Evolutionary conservation across 192 early-diverging fungal species (phyloP).

Genomic region (Rhizoclosmatium sp.): DNA sequence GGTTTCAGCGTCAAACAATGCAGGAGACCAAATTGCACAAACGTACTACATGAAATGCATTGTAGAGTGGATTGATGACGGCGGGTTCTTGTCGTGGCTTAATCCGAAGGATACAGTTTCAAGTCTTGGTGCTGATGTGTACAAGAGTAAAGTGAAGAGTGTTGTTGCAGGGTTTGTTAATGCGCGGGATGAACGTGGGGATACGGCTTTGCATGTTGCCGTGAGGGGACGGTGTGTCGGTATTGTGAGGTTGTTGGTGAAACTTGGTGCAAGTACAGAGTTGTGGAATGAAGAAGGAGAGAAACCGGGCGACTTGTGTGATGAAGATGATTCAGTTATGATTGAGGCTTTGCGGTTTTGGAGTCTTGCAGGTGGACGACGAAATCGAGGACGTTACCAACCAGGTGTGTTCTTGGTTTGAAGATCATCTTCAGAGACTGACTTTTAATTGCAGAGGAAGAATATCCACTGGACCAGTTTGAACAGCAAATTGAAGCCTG

Average conservation of each 20-base stretch:
- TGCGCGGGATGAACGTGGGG: constrained; percentile 19
- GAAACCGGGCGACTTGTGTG: not conserved
- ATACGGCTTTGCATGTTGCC: constrained; percentile 43
- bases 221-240: not conserved
- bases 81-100: constrained; percentile 8
- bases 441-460: not conserved
- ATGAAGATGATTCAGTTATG: not conserved
- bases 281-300: constrained; percentile 11
- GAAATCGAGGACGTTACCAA: not conserved
- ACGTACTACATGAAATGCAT: constrained; percentile 39
- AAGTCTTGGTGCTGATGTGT: not conserved
- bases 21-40: constrained; percentile 1
- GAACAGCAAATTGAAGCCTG: not conserved
- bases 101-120: not conserved
- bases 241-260: constrained; percentile 20
- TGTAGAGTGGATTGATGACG: constrained; percentile 31
- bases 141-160: constrained; percentile 1
- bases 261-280: constrained; percentile 19
- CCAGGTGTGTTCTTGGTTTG: not conserved
- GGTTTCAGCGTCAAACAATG: not conserved
- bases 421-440: not conserved
- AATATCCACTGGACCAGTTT: not conserved
- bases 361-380: not conserved
- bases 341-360: not conserved
- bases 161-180: constrained; percentile 31